These are phyloP conservation scores for Glycine soja DNA, from an alignment of 306 rosid genomes.

Conservation along the genomic window DNA sequence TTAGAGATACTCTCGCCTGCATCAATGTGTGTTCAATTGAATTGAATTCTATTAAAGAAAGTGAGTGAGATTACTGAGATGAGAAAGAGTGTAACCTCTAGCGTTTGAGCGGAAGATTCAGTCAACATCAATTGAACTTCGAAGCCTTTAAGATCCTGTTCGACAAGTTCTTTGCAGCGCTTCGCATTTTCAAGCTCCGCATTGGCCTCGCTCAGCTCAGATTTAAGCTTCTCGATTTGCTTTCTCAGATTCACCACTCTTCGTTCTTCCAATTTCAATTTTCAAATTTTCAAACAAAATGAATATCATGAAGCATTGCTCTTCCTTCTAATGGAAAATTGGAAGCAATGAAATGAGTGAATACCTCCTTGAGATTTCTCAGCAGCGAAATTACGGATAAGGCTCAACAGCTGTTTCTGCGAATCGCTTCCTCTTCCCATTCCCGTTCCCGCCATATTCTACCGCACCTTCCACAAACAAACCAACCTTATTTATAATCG, in stretches of 20 bases:
- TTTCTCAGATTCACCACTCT: slow-evolving; percentile 71
- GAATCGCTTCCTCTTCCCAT: slow-evolving; percentile 60
- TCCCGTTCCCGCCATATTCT: slow-evolving; percentile 64
- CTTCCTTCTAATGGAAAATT: background rate
- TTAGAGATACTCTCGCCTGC: slow-evolving; percentile 74
- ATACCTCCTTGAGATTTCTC: slow-evolving; percentile 87
- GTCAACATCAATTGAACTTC: slow-evolving; percentile 73
- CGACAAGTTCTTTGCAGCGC: slow-evolving; percentile 64
- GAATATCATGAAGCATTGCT: background rate
- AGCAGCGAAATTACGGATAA: slow-evolving; percentile 72
- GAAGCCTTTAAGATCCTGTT: slow-evolving; percentile 84
- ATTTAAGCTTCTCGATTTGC: slow-evolving; percentile 66
- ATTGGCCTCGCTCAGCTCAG: slow-evolving; percentile 56
- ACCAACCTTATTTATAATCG: no score
- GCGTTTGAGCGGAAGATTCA: slow-evolving; percentile 70
- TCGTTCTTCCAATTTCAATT: slow-evolving; percentile 56
- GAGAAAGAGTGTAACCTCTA: slow-evolving; percentile 54
- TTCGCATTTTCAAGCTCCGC: slow-evolving; percentile 73
- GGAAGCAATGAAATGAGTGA: background rate
- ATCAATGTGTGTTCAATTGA: background rate
- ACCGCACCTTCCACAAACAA: background rate
- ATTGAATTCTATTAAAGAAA: slow-evolving; percentile 23
- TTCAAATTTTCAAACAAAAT: background rate
- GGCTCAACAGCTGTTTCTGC: slow-evolving; percentile 65
- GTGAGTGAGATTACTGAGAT: background rate